Conservation (phyloP, 129 eudicot genomes). For the Tagetes patula region DNA sequence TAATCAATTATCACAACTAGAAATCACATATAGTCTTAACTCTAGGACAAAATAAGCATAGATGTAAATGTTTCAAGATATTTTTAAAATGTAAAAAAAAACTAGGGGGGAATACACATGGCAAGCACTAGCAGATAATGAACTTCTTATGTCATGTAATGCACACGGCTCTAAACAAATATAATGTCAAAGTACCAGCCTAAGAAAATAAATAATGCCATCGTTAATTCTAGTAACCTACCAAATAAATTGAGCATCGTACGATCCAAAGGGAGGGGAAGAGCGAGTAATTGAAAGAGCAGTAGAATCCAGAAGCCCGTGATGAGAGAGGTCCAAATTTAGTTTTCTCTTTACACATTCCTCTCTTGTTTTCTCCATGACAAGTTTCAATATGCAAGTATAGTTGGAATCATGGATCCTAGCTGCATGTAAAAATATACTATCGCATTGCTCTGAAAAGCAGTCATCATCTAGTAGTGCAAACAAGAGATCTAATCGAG, state of each 20-base stretch:
- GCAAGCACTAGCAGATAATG: conserved; percentile 6
- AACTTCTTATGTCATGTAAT: neutral
- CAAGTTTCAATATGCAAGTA: conserved; percentile 49
- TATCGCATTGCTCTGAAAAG: conserved; percentile 71
- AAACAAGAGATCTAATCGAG: conserved; percentile 78
- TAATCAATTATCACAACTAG: conserved; percentile 11
- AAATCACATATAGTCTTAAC: neutral
- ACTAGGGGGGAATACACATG: neutral
- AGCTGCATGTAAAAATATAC: conserved; percentile 54
- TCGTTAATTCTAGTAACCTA: conserved; percentile 31
- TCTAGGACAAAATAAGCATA: neutral
- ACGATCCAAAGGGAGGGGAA: conserved; percentile 55
- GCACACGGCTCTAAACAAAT: neutral
- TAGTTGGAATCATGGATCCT: conserved; percentile 31
- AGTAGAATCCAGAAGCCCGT: conserved; percentile 62
- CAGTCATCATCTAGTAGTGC: conserved; percentile 68
- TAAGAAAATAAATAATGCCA: neutral
- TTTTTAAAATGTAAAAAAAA: neutral
- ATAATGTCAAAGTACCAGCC: neutral
- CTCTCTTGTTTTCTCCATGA: conserved; percentile 72
- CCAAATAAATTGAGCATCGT: conserved; percentile 58
- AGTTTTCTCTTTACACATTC: conserved; percentile 38
- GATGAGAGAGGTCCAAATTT: conserved; percentile 53
- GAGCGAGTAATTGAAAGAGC: conserved; percentile 52
- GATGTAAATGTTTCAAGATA: neutral